Evolutionary conservation across 208 protist genomes (phyloP), one percentile per base, ranked within the genome.

Genomic region (Wallacemonas sp.): DNA sequence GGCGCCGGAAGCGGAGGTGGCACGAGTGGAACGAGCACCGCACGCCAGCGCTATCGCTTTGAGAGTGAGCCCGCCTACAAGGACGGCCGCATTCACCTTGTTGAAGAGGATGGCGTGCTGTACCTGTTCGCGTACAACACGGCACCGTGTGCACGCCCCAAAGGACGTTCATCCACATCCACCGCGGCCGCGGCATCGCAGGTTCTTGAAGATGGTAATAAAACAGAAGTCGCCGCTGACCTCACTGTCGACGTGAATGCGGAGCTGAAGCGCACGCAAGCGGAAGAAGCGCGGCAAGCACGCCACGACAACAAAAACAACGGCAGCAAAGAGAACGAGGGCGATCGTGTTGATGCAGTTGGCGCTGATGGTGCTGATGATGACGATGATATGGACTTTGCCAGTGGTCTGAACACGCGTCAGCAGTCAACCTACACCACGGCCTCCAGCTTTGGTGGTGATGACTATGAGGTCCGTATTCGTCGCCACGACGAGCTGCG

Each of bases 121-220:
- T 73, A 73, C 38, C 68, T 79, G 19, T 70, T 70, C 30, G 62
- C 62, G 33, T 68, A 58, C 62, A 84, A 87, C 52, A 72, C 61
- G 6, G 61, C 60, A 16, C 52, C 52, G 52, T 32, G 26, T 17
- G 47, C 21, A 19, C 52, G 32, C 30, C 48, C 8, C 5, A 56
- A 56, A 23, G 0, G 44, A 14, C 9, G 17, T 23, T 6, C 44
- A 6, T 9, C 11, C 44, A 24, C 44, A 23, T 23, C 44, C 6
- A 24, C 44, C 44, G 47, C 11, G 14, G 21, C 36, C 36, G 6
- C 36, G 36, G 6, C 36, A 6, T 41, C 36, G 36, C 36, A 41
- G 36, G 9, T 41, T 41, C 36, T 17, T 41, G 36, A 6, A 14
- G 36, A n/a, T n/a, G n/a, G n/a, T n/a, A n/a, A n/a, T n/a, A n/a